These are phyloP conservation scores for Phytopythium mirpurense DNA, from an alignment of 352 stramenopile genomes.

Conservation along the genomic window DNA sequence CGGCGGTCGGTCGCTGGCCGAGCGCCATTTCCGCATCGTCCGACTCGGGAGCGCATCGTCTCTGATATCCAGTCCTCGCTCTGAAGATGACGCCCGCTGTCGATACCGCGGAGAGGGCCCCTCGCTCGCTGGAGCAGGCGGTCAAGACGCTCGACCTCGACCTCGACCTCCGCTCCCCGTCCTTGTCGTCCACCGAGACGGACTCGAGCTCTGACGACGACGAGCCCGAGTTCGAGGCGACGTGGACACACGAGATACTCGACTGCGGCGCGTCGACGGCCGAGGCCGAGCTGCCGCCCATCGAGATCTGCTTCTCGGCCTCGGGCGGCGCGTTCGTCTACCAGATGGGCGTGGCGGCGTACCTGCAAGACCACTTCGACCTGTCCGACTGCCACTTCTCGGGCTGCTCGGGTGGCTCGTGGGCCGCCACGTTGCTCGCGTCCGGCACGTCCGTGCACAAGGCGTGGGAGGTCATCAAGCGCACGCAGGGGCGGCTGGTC, in stretches of 20 bases:
- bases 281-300: slow-evolving; percentile 11
- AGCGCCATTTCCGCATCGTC: slow-evolving; percentile 4
- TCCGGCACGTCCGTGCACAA: slow-evolving; percentile 40
- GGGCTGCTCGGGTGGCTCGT: slow-evolving; percentile 25
- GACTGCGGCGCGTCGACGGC: slow-evolving; percentile 6
- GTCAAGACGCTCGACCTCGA: slow-evolving; percentile 11
- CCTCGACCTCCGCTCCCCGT: slow-evolving; percentile 9
- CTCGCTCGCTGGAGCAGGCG: neutral
- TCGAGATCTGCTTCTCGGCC: slow-evolving; percentile 66
- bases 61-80: neutral
- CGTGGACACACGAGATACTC: slow-evolving; percentile 7
- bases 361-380: slow-evolving; percentile 56
- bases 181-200: slow-evolving; percentile 13
- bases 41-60: slow-evolving; percentile 2
- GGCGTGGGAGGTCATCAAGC: slow-evolving; percentile 49
- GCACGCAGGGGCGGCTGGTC: slow-evolving; percentile 37
- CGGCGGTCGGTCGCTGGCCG: neutral
- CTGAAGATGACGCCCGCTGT: slow-evolving; percentile 1
- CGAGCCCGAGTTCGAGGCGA: slow-evolving; percentile 2
- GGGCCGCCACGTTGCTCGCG: slow-evolving; percentile 31
- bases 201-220: slow-evolving; percentile 30
- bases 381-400: slow-evolving; percentile 30
- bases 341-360: slow-evolving; percentile 67
- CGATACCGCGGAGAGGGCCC: neutral
- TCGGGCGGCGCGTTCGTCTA: slow-evolving; percentile 68